phyloP scores from a whole-genome alignment of 2,329 filamentous ascomycete genomes.

The Fusarium praegraminearum region DNA sequence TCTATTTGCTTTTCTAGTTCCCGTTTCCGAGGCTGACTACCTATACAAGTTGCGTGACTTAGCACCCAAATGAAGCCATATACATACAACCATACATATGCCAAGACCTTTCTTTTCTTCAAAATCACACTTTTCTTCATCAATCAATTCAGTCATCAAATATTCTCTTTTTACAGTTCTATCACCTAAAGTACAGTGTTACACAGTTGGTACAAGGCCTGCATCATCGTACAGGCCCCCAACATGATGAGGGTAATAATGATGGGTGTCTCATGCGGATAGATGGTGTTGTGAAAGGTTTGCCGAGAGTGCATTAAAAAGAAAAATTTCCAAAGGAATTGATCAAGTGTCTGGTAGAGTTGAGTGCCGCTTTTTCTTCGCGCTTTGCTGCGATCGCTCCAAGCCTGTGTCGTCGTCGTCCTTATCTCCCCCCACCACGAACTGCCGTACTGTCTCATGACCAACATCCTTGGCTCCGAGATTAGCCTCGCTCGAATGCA shows the following conservation, averaged over 20 bases:
- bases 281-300: slow-evolving; percentile 16
- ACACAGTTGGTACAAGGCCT: slow-evolving; percentile 41
- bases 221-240: slow-evolving; percentile 21
- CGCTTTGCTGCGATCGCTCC: slow-evolving; percentile 31
- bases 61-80: background rate
- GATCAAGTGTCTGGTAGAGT: slow-evolving; percentile 46
- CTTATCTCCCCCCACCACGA: slow-evolving; percentile 4
- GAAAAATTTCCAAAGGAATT: slow-evolving; percentile 41
- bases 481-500: slow-evolving; percentile 9
- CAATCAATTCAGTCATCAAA: slow-evolving; percentile 9
- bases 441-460: slow-evolving; percentile 12
- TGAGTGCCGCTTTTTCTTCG: slow-evolving; percentile 45
- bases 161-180: slow-evolving; percentile 43
- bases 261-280: slow-evolving; percentile 3
- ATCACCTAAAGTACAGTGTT: slow-evolving; percentile 46
- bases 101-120: background rate
- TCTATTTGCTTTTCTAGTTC: slow-evolving; percentile 28
- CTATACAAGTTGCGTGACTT: background rate
- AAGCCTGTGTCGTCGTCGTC: slow-evolving; percentile 12
- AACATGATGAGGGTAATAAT: slow-evolving; percentile 29
- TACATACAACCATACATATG: background rate
- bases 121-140: background rate
- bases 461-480: slow-evolving; percentile 5
- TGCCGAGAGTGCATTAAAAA: slow-evolving; percentile 45
- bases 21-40: background rate